A percentile compares a stretch with the other conserved stretches of the same genome.
Evolutionary conservation across 306 rosid species (phyloP).

Genomic region (Rubus parviflorus): DNA sequence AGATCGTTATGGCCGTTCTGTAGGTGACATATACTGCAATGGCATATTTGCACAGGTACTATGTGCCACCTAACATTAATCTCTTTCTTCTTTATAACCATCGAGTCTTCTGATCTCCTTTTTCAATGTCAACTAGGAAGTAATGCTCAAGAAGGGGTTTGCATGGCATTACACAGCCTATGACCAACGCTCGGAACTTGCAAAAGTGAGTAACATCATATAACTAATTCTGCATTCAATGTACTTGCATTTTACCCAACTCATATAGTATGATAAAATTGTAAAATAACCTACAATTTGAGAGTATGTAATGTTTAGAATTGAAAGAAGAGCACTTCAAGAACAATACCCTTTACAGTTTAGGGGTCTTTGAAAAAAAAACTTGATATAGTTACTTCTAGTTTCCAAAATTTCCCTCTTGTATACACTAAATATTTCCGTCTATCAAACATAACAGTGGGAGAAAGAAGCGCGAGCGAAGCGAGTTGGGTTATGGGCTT

Average conservation of each 20-base stretch:
- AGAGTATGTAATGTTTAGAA: not conserved
- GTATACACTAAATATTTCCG: not conserved
- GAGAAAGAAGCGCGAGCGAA: constrained; percentile 59
- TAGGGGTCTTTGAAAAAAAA: too few relatives aligned
- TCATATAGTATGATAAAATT: not conserved
- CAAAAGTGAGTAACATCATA: constrained; percentile 41
- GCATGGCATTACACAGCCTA: constrained; percentile 93
- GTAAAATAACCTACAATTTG: not conserved
- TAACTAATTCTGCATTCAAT: not conserved
- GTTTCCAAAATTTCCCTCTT: not conserved
- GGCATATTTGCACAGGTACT: constrained; percentile 76
- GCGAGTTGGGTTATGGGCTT: constrained; percentile 86
- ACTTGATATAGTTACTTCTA: not conserved
- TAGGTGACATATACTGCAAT: constrained; percentile 73
- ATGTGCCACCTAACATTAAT: not conserved
- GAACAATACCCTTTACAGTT: not conserved
- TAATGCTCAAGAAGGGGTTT: constrained; percentile 80
- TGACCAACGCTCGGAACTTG: constrained; percentile 69
- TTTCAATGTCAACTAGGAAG: constrained; percentile 51
- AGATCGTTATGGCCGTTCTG: constrained; percentile 82
- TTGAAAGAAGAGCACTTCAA: not conserved
- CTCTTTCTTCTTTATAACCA: not conserved
- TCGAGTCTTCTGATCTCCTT: constrained; percentile 6
- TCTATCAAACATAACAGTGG: constrained; percentile 52
- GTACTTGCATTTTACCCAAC: not conserved